These are phyloP conservation scores for Colletotrichum musicola DNA, from an alignment of 2,329 filamentous ascomycete species.

Conservation along the genomic window DNA sequence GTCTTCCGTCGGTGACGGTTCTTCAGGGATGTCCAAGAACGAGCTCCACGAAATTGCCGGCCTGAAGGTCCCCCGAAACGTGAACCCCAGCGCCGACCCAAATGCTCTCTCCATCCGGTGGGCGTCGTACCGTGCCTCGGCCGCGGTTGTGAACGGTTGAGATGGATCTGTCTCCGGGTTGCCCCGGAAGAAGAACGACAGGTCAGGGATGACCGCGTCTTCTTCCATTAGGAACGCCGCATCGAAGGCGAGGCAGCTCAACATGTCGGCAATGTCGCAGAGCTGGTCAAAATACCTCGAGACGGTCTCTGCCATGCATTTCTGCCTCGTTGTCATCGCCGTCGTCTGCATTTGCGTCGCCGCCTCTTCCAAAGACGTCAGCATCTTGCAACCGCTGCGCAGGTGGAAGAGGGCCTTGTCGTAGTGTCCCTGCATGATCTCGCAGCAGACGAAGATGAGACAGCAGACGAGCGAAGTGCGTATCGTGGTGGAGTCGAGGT, in stretches of 20 bases:
- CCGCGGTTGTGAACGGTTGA: neutral
- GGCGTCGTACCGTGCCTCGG: conserved; percentile 7
- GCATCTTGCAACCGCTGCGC: conserved; percentile 33
- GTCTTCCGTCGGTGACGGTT: neutral
- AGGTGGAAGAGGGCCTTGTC: conserved; percentile 42
- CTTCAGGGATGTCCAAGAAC: neutral
- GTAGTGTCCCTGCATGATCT: conserved; percentile 42
- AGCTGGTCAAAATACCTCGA: conserved; percentile 21
- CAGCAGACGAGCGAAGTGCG: conserved; percentile 39
- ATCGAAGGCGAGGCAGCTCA: conserved; percentile 39
- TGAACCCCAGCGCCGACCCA: neutral
- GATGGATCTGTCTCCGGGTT: neutral
- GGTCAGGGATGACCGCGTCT: neutral
- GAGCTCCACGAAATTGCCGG: neutral
- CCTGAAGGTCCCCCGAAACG: neutral
- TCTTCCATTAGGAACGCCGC: conserved; percentile 42
- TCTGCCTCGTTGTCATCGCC: neutral
- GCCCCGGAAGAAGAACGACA: conserved; percentile 4
- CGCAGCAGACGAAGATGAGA: conserved; percentile 42
- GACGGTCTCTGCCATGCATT: conserved; percentile 6
- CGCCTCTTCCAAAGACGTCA: conserved; percentile 5
- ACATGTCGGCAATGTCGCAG: conserved; percentile 42
- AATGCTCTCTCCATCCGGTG: conserved; percentile 3
- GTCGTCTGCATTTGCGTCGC: neutral
- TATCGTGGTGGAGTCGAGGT: neutral